phyloP scores from a whole-genome alignment of 2,329 filamentous ascomycete genomes.

The Diaporthe destruens region DNA sequence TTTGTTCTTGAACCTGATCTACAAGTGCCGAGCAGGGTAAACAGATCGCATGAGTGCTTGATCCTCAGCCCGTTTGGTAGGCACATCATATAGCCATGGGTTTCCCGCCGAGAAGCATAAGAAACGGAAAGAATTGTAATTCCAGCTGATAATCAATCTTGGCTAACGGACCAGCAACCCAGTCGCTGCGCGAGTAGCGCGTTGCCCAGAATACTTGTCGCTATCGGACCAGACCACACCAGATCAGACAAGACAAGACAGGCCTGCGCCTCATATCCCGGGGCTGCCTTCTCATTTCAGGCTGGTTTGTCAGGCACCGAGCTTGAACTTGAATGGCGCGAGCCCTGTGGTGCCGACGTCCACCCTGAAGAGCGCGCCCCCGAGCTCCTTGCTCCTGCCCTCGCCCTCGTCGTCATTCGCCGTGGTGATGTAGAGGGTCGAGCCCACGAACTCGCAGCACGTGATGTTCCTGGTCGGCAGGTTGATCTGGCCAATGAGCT shows the following conservation, averaged over 20 bases:
- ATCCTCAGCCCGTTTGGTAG: conserved; percentile 14
- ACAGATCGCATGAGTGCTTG: conserved; percentile 22
- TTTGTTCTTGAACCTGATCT: conserved; percentile 11
- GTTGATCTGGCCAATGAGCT: conserved; percentile 79
- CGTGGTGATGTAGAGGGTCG: conserved; percentile 82
- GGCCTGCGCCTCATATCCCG: not conserved
- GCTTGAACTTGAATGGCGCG: conserved; percentile 73
- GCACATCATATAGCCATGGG: conserved; percentile 31
- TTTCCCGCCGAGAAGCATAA: conserved; percentile 4
- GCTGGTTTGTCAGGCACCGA: conserved; percentile 48
- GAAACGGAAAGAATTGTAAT: not conserved
- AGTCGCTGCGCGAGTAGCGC: conserved; percentile 6
- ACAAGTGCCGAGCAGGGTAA: conserved; percentile 15
- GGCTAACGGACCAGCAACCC: conserved; percentile 16
- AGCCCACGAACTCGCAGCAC: conserved; percentile 84
- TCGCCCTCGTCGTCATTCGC: conserved; percentile 75
- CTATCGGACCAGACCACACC: not conserved
- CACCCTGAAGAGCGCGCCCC: conserved; percentile 80
- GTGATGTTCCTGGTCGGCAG: conserved; percentile 85
- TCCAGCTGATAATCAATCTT: conserved; percentile 27
- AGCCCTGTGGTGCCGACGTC: conserved; percentile 80
- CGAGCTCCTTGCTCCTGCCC: conserved; percentile 72
- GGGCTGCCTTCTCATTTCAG: conserved; percentile 1
- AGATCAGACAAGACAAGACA: no score
- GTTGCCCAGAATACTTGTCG: conserved; percentile 4